Conservation (phyloP, 805 yeast genomes). For the Saturnispora quitensis region DNA sequence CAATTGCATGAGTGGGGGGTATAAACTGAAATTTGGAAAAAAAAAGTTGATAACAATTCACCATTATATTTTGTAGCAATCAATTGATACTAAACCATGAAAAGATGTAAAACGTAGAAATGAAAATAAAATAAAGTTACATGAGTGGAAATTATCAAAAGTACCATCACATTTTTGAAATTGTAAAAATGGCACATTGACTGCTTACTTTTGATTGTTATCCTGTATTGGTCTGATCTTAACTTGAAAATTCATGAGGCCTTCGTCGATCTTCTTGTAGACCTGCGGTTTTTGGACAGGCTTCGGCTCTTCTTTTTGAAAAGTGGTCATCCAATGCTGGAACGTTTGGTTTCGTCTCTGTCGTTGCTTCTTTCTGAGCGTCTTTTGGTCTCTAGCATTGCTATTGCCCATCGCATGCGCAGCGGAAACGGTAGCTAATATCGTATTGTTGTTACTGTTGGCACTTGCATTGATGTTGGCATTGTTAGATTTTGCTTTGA, state of each 20-base stretch:
- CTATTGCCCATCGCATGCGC: constrained; percentile 1
- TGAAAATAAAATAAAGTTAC: neutral
- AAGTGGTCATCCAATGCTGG: constrained; percentile 24
- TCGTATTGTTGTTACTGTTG: neutral
- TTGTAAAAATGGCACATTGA: neutral
- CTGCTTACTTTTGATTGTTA: neutral
- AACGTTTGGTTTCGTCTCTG: constrained; percentile 11
- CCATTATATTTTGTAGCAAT: neutral
- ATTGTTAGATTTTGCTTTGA: neutral
- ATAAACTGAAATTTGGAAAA: neutral
- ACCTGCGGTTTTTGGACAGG: constrained; percentile 21
- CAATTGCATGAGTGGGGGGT: neutral
- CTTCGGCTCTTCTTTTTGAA: constrained; percentile 23
- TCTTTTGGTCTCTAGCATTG: neutral
- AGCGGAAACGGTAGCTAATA: constrained; percentile 2
- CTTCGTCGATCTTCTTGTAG: constrained; percentile 24
- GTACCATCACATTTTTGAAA: neutral
- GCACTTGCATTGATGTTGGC: neutral
- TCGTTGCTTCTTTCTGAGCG: neutral
- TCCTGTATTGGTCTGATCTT: constrained; percentile 10
- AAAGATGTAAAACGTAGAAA: neutral
- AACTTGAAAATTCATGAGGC: constrained; percentile 27
- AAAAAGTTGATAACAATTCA: neutral
- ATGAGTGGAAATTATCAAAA: neutral
- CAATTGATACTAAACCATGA: neutral